Evolutionary conservation across 2,329 filamentous ascomycete genomes (phyloP).

Genomic region (Penicillium sp.): DNA sequence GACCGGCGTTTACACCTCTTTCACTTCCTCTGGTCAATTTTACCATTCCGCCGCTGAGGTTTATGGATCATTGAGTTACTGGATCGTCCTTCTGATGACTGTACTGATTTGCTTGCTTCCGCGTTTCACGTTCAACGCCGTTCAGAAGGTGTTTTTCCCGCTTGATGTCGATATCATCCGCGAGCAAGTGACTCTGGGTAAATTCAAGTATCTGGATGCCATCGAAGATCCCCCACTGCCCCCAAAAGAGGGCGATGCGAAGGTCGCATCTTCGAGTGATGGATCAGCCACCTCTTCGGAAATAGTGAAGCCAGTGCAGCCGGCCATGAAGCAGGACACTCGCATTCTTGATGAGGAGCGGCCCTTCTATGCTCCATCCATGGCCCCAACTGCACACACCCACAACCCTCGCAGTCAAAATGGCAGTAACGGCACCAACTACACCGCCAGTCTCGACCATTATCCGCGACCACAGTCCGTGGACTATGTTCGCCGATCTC

Average conservation of each 20-base stretch:
- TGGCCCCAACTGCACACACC: constrained; percentile 71
- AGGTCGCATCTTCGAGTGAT: constrained; percentile 40
- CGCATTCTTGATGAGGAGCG: constrained; percentile 82
- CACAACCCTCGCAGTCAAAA: constrained; percentile 83
- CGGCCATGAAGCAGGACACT: constrained; percentile 57
- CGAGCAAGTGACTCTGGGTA: constrained; percentile 80
- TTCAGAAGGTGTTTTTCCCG: constrained; percentile 93
- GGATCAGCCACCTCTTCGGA: constrained; percentile 41
- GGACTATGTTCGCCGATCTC: constrained; percentile 65
- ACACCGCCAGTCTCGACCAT: constrained; percentile 57
- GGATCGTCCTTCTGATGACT: constrained; percentile 76
- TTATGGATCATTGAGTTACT: constrained; percentile 79
- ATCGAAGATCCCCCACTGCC: constrained; percentile 47
- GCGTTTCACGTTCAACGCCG: constrained; percentile 77
- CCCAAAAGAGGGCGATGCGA: constrained; percentile 39
- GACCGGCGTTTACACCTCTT: constrained; percentile 81
- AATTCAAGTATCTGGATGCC: constrained; percentile 70
- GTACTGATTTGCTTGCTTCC: constrained; percentile 81
- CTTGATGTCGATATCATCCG: constrained; percentile 93
- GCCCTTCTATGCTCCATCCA: constrained; percentile 89
- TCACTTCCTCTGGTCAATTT: constrained; percentile 59
- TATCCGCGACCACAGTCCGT: constrained; percentile 58
- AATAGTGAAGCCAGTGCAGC: constrained; percentile 50
- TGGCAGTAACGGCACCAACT: constrained; percentile 91
- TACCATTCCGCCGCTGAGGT: constrained; percentile 76